phyloP scores from a whole-genome alignment of 768 basidiomycete species.

The Dendrothele bispora region DNA sequence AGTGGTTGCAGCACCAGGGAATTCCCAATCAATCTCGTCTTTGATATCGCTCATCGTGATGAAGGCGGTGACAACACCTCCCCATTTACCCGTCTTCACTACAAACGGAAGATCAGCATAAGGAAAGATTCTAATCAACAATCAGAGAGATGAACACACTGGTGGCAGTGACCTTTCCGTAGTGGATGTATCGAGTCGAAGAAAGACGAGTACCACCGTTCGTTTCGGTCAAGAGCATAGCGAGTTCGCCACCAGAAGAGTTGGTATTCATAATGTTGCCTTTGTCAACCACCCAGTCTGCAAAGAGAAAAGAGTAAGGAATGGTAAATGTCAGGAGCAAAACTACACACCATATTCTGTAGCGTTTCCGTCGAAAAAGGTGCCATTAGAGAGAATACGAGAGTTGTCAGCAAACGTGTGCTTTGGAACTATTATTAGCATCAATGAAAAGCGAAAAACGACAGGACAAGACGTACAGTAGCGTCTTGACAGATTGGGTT shows the following conservation, averaged over 20 bases:
- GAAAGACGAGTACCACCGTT: conserved; percentile 80
- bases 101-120: neutral
- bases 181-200: conserved; percentile 80
- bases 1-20: conserved; percentile 61
- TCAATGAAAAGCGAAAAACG: neutral
- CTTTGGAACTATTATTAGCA: conserved; percentile 30
- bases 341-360: conserved; percentile 59
- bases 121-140: neutral
- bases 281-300: conserved; percentile 73
- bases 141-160: conserved; percentile 33
- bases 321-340: too few species aligned
- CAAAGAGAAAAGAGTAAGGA: neutral
- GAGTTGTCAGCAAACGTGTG: conserved; percentile 64
- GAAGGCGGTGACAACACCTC: conserved; percentile 80
- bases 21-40: conserved; percentile 90
- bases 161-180: conserved; percentile 70
- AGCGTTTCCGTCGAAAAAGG: conserved; percentile 73
- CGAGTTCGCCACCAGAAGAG: conserved; percentile 62
- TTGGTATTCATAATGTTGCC: conserved; percentile 69
- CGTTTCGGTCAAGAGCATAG: conserved; percentile 61
- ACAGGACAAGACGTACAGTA: conserved; percentile 40
- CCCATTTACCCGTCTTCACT: conserved; percentile 83
- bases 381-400: conserved; percentile 63
- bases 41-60: conserved; percentile 84
- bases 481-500: conserved; percentile 69